These are phyloP conservation scores for Cercis canadensis DNA, from an alignment of 306 rosid species.

Conservation along the genomic window DNA sequence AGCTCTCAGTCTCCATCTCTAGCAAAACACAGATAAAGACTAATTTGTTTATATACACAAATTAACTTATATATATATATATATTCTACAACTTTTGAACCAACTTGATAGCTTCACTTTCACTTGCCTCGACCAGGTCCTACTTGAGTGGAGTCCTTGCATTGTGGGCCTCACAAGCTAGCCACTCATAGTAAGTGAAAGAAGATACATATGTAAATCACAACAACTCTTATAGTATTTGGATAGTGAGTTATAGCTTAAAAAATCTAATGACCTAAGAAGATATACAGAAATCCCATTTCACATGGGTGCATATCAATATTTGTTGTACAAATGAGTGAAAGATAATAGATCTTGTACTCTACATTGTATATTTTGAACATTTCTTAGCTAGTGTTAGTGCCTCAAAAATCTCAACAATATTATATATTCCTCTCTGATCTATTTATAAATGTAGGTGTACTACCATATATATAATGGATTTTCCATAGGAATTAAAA, in stretches of 20 bases:
- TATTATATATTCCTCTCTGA: not conserved
- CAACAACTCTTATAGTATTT: conserved; percentile 43
- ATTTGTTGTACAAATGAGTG: conserved; percentile 19
- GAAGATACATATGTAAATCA: conserved; percentile 47
- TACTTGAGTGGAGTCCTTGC: conserved; percentile 39
- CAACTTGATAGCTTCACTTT: conserved; percentile 46
- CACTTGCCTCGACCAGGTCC: conserved; percentile 41
- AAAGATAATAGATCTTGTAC: conserved; percentile 28
- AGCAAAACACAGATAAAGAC: conserved; percentile 34
- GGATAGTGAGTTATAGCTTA: conserved; percentile 39
- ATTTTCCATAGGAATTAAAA: too few species aligned
- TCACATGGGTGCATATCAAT: conserved; percentile 62
- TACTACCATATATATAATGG: too few species aligned
- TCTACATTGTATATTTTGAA: conserved; percentile 26
- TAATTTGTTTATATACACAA: conserved; percentile 31
- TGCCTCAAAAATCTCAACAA: conserved; percentile 17
- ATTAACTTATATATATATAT: not conserved
- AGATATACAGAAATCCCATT: conserved; percentile 50
- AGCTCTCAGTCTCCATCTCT: conserved; percentile 34
- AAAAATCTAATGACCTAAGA: conserved; percentile 47
- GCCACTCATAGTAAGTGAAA: conserved; percentile 42
- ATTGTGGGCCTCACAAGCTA: conserved; percentile 45
- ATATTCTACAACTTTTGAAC: conserved; percentile 34
- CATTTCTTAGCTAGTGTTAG: conserved; percentile 1
- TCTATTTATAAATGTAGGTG: not conserved